A percentile compares a stretch with the other conserved stretches of the same genome.
These are phyloP conservation scores for Nidula niveotomentosa DNA, from an alignment of 1,284 basidiomycete genomes.

Conservation along the genomic window DNA sequence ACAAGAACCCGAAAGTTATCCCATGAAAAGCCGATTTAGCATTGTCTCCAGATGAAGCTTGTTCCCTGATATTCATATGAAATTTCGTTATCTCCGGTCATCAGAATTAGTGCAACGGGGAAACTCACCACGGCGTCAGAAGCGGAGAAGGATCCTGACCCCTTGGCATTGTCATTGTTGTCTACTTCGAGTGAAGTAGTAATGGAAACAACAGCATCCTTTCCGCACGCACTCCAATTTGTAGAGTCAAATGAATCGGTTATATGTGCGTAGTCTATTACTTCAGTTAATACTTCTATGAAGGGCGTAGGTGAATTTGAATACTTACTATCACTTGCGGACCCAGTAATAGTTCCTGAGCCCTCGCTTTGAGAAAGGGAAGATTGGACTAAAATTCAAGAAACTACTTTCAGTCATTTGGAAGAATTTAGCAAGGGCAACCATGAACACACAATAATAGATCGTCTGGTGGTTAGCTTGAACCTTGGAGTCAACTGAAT, in stretches of 20 bases:
- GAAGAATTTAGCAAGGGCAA: not conserved
- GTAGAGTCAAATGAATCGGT: constrained; percentile 7
- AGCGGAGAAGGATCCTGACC: constrained; percentile 9
- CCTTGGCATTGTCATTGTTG: constrained; percentile 10
- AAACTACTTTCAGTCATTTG: not conserved
- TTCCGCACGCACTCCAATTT: constrained; percentile 16
- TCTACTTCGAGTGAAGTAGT: constrained; percentile 13
- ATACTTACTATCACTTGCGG: constrained; percentile 8
- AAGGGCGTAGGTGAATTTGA: not conserved
- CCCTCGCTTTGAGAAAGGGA: constrained; percentile 7
- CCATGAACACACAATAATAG: constrained; percentile 14
- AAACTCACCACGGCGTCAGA: constrained; percentile 12
- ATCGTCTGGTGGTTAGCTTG: constrained; percentile 9
- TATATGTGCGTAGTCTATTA: not conserved
- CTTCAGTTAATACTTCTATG: not conserved
- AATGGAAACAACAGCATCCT: constrained; percentile 10
- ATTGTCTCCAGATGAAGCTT: constrained; percentile 14
- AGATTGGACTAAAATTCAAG: constrained; percentile 12
- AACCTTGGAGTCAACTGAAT: constrained; percentile 10
- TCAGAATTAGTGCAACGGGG: not conserved
- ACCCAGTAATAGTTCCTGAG: constrained; percentile 7
- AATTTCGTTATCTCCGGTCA: not conserved
- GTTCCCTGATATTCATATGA: constrained; percentile 4
- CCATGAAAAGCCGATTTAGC: constrained; percentile 1
- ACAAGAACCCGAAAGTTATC: too few relatives aligned